Evolutionary conservation across 2,329 filamentous ascomycete species (phyloP).

Genomic region (Colletotrichum filicis): DNA sequence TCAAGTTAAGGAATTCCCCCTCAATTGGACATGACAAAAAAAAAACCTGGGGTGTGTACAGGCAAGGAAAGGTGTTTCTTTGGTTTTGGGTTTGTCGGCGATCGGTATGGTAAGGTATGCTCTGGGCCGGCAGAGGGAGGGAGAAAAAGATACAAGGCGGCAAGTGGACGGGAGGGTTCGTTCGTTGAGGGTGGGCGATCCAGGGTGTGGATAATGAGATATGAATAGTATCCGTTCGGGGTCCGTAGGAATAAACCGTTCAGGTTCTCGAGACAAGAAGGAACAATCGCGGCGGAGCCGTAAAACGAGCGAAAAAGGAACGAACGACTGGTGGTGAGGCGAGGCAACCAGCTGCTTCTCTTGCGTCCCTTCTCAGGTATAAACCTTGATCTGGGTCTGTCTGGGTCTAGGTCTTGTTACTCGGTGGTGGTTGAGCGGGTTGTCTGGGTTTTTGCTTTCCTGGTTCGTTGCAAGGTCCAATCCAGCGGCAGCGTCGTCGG

Average conservation of each 20-base stretch:
- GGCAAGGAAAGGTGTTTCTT: slow-evolving; percentile 2
- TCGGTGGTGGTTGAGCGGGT: background rate
- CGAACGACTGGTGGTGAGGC: slow-evolving; percentile 3
- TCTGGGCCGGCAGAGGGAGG: slow-evolving; percentile 18
- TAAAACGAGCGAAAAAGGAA: slow-evolving; percentile 7
- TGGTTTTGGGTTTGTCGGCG: background rate
- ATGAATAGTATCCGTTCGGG: slow-evolving; percentile 2
- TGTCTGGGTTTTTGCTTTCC: background rate
- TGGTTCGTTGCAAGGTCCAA: background rate
- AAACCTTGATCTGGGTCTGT: background rate
- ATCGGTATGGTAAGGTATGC: slow-evolving; percentile 1
- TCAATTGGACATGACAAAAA: slow-evolving; percentile 11
- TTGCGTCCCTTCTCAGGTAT: background rate
- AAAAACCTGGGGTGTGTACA: slow-evolving; percentile 11
- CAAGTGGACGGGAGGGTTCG: background rate
- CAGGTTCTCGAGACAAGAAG: background rate
- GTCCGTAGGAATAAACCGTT: background rate
- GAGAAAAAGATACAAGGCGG: background rate
- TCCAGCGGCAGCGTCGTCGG: slow-evolving; percentile 16
- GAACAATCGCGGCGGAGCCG: background rate
- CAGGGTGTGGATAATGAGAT: background rate
- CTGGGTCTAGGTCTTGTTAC: background rate
- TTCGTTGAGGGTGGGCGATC: background rate
- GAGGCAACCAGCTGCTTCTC: background rate
- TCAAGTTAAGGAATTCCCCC: slow-evolving; percentile 14